Base-by-base conservation (phyloP, 2,329 filamentous ascomycete genomes). In the Balansia obtecta region DNA sequence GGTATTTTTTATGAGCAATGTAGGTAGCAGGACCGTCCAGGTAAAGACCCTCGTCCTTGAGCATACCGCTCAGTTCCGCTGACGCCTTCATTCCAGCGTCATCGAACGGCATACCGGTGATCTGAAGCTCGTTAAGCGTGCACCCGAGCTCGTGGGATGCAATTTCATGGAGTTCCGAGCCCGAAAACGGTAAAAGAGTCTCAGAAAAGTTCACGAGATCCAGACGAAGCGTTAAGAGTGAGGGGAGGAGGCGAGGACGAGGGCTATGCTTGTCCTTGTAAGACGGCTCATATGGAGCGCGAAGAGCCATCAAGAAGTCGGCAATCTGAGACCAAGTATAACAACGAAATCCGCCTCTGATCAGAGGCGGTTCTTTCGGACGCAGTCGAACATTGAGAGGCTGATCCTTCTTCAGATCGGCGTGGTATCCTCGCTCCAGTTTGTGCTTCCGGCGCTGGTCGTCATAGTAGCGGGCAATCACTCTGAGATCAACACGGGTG, bases 381-480 rank as follows among this genome's bases (percentile, higher is more conserved):
- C 74, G 68, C 33, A 62, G 64, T 27, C 69, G 63, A 4, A 76
- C 66, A 41, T 64, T 66, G 37, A 78, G 63, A 10, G 58, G 59
- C 16, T 73, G 63, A 7, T 69, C 63, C 48, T 65, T 70, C 52
- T 65, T 70, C 41, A 75, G 55, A 41, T 68, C 65, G 2, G 62
- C 60, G 53, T 76, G 73, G 54, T 76, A 71, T 9, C 61, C 62
- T 20, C 61, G 63, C 27, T 65, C 65, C 43, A 73, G 62, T 53
- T 66, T 69, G 54, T 72, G 72, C 38, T 65, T 68, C 11, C 64
- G 62, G 45, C 60, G 63, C 45, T 72, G 67, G 46, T 80, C 75
- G 50, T 79, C 75, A 53, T 77, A 80, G 58, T 76, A 80, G 48
- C 67, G 68, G 10, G 75, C 76, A 52, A 79, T 72, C 57, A 80